phyloP scores from a whole-genome alignment of 1,284 basidiomycete species.

The Ganoderma lucidum region DNA sequence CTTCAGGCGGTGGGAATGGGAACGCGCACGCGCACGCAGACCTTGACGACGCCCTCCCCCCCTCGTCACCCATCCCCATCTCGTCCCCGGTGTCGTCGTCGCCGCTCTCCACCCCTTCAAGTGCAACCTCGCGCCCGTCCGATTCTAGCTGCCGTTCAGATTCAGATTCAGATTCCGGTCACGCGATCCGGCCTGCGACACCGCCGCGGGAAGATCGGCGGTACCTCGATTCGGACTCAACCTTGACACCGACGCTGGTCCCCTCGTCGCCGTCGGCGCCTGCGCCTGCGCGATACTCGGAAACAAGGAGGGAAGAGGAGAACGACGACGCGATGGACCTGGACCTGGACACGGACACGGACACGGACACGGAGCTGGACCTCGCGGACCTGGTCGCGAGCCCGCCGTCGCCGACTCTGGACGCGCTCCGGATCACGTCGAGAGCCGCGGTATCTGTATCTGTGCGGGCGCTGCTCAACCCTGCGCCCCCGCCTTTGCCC shows the following conservation, averaged over 20 bases:
- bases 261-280: conserved; percentile 28
- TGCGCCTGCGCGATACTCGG: conserved; percentile 11
- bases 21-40: neutral
- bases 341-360: neutral
- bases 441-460: conserved; percentile 4
- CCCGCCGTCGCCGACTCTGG: conserved; percentile 30
- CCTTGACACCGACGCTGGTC: conserved; percentile 14
- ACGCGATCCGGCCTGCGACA: conserved; percentile 1
- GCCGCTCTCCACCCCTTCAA: conserved; percentile 16
- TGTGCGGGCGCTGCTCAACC: conserved; percentile 27
- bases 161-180: neutral
- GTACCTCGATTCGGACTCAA: neutral
- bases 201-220: neutral
- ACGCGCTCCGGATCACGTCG: conserved; percentile 30
- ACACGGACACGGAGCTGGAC: neutral
- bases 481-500: neutral
- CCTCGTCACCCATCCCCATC: conserved; percentile 23
- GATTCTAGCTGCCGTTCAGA: neutral
- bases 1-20: neutral
- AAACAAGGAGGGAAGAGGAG: neutral
- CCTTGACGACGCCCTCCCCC: conserved; percentile 20
- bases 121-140: conserved; percentile 2
- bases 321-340: conserved; percentile 12
- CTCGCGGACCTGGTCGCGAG: conserved; percentile 22
- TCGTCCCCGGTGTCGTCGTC: conserved; percentile 23